These are phyloP conservation scores for Stromatinia cepivora DNA, from an alignment of 2,329 filamentous ascomycete species.

Conservation along the genomic window DNA sequence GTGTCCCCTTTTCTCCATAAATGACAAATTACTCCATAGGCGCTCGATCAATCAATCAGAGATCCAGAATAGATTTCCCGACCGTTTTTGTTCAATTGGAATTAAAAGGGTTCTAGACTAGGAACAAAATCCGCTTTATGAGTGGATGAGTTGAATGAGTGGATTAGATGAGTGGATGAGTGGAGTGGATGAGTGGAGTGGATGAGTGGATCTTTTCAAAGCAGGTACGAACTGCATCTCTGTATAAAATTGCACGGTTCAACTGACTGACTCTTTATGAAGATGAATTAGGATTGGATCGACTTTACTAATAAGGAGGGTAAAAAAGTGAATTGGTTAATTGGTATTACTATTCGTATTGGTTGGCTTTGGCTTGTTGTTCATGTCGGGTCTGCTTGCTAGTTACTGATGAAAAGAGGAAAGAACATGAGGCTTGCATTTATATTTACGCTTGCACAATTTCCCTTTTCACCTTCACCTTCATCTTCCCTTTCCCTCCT, in stretches of 20 bases:
- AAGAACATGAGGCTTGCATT: slow-evolving; percentile 4
- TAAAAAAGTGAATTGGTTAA: neutral
- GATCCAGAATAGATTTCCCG: neutral
- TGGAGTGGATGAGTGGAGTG: neutral
- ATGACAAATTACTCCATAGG: neutral
- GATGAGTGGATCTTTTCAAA: neutral
- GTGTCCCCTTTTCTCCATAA: neutral
- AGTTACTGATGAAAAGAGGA: neutral
- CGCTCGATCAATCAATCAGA: neutral
- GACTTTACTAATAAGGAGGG: neutral
- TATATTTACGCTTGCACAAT: slow-evolving; percentile 6
- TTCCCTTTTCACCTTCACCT: neutral
- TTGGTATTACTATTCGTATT: neutral
- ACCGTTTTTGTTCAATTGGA: slow-evolving; percentile 8
- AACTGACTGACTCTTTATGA: neutral
- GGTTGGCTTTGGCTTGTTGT: neutral
- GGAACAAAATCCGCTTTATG: neutral
- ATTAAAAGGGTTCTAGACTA: slow-evolving; percentile 8
- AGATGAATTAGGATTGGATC: neutral
- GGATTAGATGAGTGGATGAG: neutral
- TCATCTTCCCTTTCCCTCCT: neutral
- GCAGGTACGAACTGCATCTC: slow-evolving; percentile 11
- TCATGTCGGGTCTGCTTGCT: neutral
- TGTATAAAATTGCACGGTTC: neutral
- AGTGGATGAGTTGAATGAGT: neutral